Percentiles rank a stretch among this genome's conserved stretches.
Conservation (phyloP, 257 asterid species). For the Fraxinus cuspidata region DNA sequence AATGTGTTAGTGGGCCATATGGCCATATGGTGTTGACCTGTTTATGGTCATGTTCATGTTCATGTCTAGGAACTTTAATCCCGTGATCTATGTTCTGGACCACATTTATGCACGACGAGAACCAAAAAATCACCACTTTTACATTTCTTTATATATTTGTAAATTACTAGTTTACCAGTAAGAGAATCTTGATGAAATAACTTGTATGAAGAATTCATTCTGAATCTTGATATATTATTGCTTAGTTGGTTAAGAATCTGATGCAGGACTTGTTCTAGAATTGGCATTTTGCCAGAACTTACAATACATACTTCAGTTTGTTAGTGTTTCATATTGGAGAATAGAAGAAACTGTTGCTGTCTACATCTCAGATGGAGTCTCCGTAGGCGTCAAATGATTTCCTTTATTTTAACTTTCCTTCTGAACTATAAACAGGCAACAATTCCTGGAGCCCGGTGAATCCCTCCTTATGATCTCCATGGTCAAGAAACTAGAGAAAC, state of each 20-base stretch:
- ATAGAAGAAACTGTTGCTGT: background rate
- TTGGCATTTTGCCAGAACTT: background rate
- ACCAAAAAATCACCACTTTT: background rate
- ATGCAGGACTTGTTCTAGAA: background rate
- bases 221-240: background rate
- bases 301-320: background rate
- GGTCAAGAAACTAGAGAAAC: constrained; percentile 91
- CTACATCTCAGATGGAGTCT: background rate
- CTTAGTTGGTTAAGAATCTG: background rate
- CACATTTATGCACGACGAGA: background rate
- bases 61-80: background rate
- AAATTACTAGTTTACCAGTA: too few species aligned
- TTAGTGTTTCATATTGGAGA: background rate
- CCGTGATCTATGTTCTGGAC: background rate
- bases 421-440: constrained; percentile 63
- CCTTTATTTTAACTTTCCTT: background rate
- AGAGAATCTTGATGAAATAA: background rate
- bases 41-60: background rate
- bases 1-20: background rate
- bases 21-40: background rate
- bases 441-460: constrained; percentile 96
- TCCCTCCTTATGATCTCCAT: constrained; percentile 93
- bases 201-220: background rate
- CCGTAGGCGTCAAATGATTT: constrained; percentile 3
- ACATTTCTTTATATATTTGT: too few species aligned